Base-by-base conservation (phyloP, 225 moss, liverwort and hornwort species). In the Physcomitrellopsis africana region DNA sequence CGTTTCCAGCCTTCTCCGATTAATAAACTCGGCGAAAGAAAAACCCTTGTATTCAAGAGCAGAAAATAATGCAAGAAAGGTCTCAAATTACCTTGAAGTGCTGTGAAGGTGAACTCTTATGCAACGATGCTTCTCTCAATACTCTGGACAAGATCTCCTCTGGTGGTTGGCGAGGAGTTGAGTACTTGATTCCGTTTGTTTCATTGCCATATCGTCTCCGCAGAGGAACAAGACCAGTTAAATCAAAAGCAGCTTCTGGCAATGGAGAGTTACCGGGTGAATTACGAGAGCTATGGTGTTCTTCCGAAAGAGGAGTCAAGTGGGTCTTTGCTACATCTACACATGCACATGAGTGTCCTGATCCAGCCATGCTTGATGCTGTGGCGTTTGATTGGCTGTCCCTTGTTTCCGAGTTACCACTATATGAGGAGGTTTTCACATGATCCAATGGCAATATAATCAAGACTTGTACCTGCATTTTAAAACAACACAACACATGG, bases 261-360 rank as follows among this genome's bases (percentile, higher is more conserved):
- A 83, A 83, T 10, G 80, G 79, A 11, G 91, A 84, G 71, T 80
- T 72, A 16, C 87, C 84, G 54, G 85, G 72, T 24, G 91, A 90
- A 48, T 77, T 74, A 65, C 84, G 85, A 53, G 79, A 65, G 3
- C 76, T 63, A 17, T 79, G 70, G 52, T 83, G 86, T 54, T 91
- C 90, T 48, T 92, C 95, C 2, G 78, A 47, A 49, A 86, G 75
- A 51, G 90, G 83, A 74, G 83, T 49, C 67, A 93, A 63, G 23
- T 83, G 89, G 26, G 87, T 78, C 78, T 86, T 93, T n/a, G 90
- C 89, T 65, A 99, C 95, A 80, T 75, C 84, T 13, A 95, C 92
- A 83, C 48, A 48, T 48, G 48, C 11, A 48, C 48, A 48, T 48
- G 48, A 10, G 1, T 3, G 48, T 48, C 10, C 10, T 48, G 48